Percentiles rank a stretch among this genome's conserved stretches.
Conservation (phyloP, 2,329 filamentous ascomycete genomes). For the Sarocladium oryzae region DNA sequence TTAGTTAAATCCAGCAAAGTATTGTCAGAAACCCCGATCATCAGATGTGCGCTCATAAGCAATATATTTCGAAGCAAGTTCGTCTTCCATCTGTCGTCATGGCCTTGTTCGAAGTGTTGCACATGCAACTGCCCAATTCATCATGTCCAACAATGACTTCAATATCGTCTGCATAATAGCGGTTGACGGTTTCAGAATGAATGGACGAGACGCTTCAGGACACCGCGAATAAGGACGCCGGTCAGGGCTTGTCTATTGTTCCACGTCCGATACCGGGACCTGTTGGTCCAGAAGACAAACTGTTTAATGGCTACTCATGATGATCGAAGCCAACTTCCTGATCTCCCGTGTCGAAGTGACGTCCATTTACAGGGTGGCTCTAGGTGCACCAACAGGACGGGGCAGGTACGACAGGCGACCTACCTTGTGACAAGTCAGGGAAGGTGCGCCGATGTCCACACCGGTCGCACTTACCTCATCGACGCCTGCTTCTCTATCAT, state of each 20-base stretch:
- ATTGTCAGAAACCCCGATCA: no score
- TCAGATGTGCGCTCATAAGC: no score
- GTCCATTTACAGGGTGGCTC: slow-evolving; percentile 4
- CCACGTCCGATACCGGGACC: background rate
- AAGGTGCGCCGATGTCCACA: background rate
- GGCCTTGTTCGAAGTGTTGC: no score
- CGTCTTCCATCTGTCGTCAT: no score
- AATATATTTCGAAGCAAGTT: no score
- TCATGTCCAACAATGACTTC: no score
- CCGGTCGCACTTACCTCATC: slow-evolving; percentile 8
- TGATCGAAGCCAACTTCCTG: background rate
- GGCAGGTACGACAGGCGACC: background rate
- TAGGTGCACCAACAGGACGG: background rate
- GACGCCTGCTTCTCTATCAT: background rate
- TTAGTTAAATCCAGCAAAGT: no score
- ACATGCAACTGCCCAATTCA: no score
- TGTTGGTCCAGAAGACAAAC: background rate
- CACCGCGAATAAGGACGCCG: background rate
- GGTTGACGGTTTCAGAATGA: no score
- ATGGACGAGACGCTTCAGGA: background rate
- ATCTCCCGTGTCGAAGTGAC: background rate
- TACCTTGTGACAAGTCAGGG: background rate
- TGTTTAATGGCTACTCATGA: background rate
- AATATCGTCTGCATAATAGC: no score
- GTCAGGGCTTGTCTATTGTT: slow-evolving; percentile 4